A percentile compares a stretch with the other conserved stretches of the same genome.
These are phyloP conservation scores for Aureobasidium sp. DNA, from an alignment of 2,329 filamentous ascomycete genomes.

Conservation along the genomic window DNA sequence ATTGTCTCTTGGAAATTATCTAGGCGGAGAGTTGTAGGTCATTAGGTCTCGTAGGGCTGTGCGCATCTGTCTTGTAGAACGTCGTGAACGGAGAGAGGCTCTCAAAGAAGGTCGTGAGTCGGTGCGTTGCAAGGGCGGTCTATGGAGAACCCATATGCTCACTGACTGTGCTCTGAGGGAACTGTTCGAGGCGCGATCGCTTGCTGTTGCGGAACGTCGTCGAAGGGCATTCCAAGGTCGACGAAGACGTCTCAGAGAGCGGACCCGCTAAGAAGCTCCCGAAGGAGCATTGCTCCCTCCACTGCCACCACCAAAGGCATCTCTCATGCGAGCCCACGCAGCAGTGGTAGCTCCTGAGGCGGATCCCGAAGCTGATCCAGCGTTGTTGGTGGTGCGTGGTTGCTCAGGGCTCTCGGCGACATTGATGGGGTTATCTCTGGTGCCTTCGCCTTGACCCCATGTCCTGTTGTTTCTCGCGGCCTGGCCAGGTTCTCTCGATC, in stretches of 20 bases:
- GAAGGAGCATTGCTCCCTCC: neutral
- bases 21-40: neutral
- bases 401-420: slow-evolving; percentile 20
- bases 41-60: neutral
- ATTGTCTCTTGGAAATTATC: neutral
- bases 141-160: neutral
- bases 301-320: slow-evolving; percentile 24
- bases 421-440: slow-evolving; percentile 19
- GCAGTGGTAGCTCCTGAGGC: slow-evolving; percentile 15
- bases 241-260: slow-evolving; percentile 3
- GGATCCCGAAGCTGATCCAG: slow-evolving; percentile 7
- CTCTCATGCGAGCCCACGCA: slow-evolving; percentile 28
- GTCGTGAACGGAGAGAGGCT: neutral
- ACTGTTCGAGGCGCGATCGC: neutral
- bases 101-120: neutral
- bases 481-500: slow-evolving; percentile 23
- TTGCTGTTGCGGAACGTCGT: neutral
- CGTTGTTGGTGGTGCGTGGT: slow-evolving; percentile 2
- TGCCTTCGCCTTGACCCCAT: slow-evolving; percentile 20
- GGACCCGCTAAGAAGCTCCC: slow-evolving; percentile 7
- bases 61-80: neutral
- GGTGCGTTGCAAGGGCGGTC: neutral
- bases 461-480: slow-evolving; percentile 25
- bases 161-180: neutral
- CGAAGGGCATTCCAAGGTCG: neutral